Evolutionary conservation across 495 filamentous ascomycete species (phyloP).

Genomic region (Mycothermus thermophilus): DNA sequence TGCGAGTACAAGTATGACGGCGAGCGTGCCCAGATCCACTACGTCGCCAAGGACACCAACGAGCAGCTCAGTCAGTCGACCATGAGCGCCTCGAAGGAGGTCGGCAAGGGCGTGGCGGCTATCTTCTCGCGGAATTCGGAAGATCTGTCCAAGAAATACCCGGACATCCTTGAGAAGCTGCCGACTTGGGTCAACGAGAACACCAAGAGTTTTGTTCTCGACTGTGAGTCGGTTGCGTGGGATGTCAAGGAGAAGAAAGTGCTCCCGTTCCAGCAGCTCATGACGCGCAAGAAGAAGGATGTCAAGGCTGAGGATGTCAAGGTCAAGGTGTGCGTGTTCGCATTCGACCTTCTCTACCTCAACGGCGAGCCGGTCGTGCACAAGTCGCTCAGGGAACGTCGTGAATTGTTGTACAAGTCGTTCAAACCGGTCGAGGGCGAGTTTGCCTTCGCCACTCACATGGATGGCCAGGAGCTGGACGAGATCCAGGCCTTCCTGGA

Average conservation of each 20-base stretch:
- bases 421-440: constrained; percentile 74
- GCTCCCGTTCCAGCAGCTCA: constrained; percentile 89
- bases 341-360: constrained; percentile 86
- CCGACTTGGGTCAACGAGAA: constrained; percentile 76
- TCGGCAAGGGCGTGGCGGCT: constrained; percentile 56
- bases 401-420: constrained; percentile 57
- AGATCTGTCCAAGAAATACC: constrained; percentile 93
- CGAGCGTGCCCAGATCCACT: constrained; percentile 94
- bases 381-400: constrained; percentile 72
- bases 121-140: constrained; percentile 97
- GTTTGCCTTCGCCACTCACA: constrained; percentile 78
- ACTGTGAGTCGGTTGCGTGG: constrained; percentile 99
- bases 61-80: constrained; percentile 41
- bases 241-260: constrained; percentile 85
- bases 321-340: constrained; percentile 94
- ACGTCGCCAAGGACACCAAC: constrained; percentile 68
- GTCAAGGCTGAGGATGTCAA: constrained; percentile 95
- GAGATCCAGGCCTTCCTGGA: constrained; percentile 87
- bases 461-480: constrained; percentile 78
- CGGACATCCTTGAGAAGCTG: constrained; percentile 81
- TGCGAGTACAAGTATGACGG: constrained; percentile 99
- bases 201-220: constrained; percentile 87
- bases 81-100: constrained; percentile 34
- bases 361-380: constrained; percentile 86
- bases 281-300: constrained; percentile 95